Evolutionary conservation across 345 rosid genomes (phyloP), one percentile per base, ranked within the genome.

Genomic region (Sonneratia caseolaris): DNA sequence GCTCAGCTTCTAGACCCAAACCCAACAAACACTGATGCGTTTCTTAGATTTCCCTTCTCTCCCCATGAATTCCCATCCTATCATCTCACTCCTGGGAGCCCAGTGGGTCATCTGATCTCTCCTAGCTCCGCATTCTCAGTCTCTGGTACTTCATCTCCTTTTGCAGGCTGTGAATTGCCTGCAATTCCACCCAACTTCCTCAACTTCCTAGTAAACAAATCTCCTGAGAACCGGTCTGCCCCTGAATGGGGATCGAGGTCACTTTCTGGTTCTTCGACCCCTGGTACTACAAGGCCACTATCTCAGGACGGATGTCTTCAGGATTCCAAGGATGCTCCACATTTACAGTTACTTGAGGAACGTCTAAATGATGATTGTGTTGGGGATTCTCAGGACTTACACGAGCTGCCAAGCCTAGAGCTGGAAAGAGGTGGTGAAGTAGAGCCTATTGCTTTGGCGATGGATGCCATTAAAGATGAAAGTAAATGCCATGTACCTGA

Each of bases 121-220:
- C 98, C 98, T 8, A 82, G 97, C 81, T 91, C 98, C 0, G 95
- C 85, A 74, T 81, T 89, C 70, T 94, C 98, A 13, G 88, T 88
- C 68, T 94, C 98, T 22, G 96, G 96, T 68, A 83, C 96, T 35
- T 84, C 98, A 32, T 91, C 98, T 75, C 98, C 98, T 68, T 91
- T 94, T 57, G 91, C 91, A 12, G 97, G 92, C 53, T 78, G 83
- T 69, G 93, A 88, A 51, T 74, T 82, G 62, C 62, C 62, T 72
- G 56, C 81, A 49, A 76, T 73, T 47, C 82, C 81, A 65, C 73
- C 75, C 18, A 78, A 73, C 69, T 86, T 88, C 83, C 73, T 84
- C 47, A 85, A 89, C 70, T 93, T 93, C 76, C 84, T 70, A 36
- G 74, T 79, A 64, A 80, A 81, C 73, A 86, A 81, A 32, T 91